phyloP scores from a whole-genome alignment of 768 basidiomycete genomes.

The Pleurotus giganteus region DNA sequence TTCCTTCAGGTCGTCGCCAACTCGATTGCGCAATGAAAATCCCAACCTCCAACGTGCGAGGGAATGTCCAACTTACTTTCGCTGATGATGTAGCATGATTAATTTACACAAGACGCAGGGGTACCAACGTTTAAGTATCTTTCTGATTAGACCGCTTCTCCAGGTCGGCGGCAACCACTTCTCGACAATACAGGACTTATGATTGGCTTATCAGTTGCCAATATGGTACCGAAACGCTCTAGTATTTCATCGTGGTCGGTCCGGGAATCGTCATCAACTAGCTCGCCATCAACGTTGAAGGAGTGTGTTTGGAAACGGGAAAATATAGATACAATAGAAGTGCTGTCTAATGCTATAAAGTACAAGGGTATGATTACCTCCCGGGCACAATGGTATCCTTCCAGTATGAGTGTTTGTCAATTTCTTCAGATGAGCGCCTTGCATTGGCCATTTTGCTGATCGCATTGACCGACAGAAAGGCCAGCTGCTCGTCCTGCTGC shows the following conservation, averaged over 20 bases:
- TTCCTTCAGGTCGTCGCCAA: background rate
- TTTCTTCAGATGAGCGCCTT: slow-evolving; percentile 17
- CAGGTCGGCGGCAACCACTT: too few species aligned
- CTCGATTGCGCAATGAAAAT: background rate
- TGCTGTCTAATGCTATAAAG: background rate
- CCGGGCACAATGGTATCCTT: background rate
- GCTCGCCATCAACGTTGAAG: too few species aligned
- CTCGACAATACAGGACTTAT: too few species aligned
- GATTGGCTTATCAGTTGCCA: too few species aligned
- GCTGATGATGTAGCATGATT: background rate
- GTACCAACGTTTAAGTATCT: background rate
- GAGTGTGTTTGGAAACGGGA: background rate
- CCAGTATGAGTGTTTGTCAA: background rate
- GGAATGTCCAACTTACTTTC: background rate
- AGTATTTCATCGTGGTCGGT: too few species aligned
- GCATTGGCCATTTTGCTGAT: slow-evolving; percentile 34
- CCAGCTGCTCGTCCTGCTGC: slow-evolving; percentile 30
- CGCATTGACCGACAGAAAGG: slow-evolving; percentile 38
- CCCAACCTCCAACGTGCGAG: background rate
- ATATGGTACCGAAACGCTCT: too few species aligned
- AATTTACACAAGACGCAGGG: background rate
- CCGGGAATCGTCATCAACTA: too few species aligned
- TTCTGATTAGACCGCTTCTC: background rate
- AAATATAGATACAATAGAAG: slow-evolving; percentile 6
- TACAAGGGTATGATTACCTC: slow-evolving; percentile 8